These are phyloP conservation scores for Lycium ferocissimum DNA, from an alignment of 257 asterid genomes.

Conservation along the genomic window DNA sequence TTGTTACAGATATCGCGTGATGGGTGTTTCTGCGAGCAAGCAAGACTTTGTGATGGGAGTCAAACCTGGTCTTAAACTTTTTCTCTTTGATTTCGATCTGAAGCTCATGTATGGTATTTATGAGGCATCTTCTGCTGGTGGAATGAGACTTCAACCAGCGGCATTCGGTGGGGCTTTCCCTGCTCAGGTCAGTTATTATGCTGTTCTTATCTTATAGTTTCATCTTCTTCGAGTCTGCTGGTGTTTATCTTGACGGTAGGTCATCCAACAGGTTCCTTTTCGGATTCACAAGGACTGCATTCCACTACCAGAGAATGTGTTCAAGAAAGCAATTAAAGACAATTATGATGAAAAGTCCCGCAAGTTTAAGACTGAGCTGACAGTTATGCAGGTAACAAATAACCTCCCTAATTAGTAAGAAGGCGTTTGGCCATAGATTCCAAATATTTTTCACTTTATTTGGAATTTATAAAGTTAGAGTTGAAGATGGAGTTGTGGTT, in stretches of 20 bases:
- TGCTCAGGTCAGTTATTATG: slow-evolving; percentile 67
- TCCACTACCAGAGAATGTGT: slow-evolving; percentile 78
- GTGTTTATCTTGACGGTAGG: slow-evolving; percentile 32
- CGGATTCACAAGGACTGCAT: slow-evolving; percentile 64
- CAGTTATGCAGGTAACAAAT: slow-evolving; percentile 64
- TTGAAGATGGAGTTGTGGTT: too few species aligned
- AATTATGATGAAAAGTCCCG: slow-evolving; percentile 68
- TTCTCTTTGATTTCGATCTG: slow-evolving; percentile 90
- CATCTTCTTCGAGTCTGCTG: slow-evolving; percentile 30
- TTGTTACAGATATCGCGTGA: slow-evolving; percentile 71
- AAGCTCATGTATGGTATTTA: slow-evolving; percentile 85
- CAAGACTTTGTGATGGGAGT: slow-evolving; percentile 70
- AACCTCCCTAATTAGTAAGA: slow-evolving; percentile 3
- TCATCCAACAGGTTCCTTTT: slow-evolving; percentile 71
- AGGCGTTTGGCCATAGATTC: too few species aligned
- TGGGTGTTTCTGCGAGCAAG: slow-evolving; percentile 77
- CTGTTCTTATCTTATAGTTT: slow-evolving; percentile 10
- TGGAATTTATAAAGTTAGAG: too few species aligned
- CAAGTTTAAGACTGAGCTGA: slow-evolving; percentile 76
- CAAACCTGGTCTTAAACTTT: slow-evolving; percentile 79
- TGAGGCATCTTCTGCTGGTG: slow-evolving; percentile 87
- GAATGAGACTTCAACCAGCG: slow-evolving; percentile 82
- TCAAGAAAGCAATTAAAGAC: slow-evolving; percentile 80
- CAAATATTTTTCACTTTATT: too few species aligned
- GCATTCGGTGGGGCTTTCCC: slow-evolving; percentile 93